Base-by-base conservation (phyloP, 768 basidiomycete genomes). In the Kwoniella botswanensis region DNA sequence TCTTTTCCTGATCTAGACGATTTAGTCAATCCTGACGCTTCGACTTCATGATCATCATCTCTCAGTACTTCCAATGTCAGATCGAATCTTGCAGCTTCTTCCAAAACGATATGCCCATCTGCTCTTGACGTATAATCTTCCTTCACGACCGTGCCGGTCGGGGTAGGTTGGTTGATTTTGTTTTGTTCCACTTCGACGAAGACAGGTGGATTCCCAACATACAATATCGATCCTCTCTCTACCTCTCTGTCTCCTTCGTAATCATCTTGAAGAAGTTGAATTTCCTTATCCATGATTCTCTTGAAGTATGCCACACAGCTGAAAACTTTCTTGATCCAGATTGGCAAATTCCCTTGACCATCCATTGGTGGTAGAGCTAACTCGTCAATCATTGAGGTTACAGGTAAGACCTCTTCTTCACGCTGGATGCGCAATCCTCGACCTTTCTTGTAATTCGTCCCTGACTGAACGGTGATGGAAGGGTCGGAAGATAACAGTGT, bases 51-150 rank as follows among this genome's bases (percentile, higher is more conserved):
- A 44, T 80, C 79, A n/a, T 78, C 74, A 71, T 80, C 79, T 53
- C 79, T 59, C 68, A 80, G 24, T 2, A 80, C 75, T 61, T 78
- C 79, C 35, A 80, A 24, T 2, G 58, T 62, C 22, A 80, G 29
- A 55, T 78, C 79, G 44, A 76, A 80, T 26, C 79, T 54, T 59
- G 72, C 77, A n/a, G 79, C 79, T 70, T 78, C 76, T 63, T 80
- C 71, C 58, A 69, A 65, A 12, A 80, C 56, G 4, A 73, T 42
- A 46, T 76, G 74, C 15, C 79, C 79, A 52, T 80, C 79, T 13
- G 72, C 77, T 63, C 79, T 44, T 42, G 77, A 70, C 1, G 65
- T 65, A 57, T 79, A 72, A 56, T 67, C 71, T 50, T 29, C 71
- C 41, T 65, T 35, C 13, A 64, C 18, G 63, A 61, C n/a, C 68